Evolutionary conservation across 441 rosid species (phyloP), one percentile per base, ranked within the genome.

Genomic region (Brassica balearica): DNA sequence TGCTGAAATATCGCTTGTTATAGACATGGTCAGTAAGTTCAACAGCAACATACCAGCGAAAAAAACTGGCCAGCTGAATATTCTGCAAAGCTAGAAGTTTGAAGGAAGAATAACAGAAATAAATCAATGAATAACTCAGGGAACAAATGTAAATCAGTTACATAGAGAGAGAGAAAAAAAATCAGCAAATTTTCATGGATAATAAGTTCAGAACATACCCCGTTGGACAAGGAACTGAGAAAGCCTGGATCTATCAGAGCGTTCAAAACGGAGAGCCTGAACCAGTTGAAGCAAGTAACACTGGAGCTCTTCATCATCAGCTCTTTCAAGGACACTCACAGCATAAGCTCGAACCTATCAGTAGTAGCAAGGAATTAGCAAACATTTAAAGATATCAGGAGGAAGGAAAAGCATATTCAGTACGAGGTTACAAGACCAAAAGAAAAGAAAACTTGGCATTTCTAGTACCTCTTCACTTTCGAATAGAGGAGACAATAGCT

Each of bases 241-340:
- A 85, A 96, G 99, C 34, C 95, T 81, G 81, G 99, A 92, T 88
- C 91, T 91, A 84, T 96, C 98, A 53, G 96, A 87, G 82, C 97
- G 92, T 82, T 96, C 99, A 90, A 94, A 94, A 72, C 95, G 91
- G 79, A 96, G 98, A 81, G 99, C 99, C 87, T 96, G 98, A 85
- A 96, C 99, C 81, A 96, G 78, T 81, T 96, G 98, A 82, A 96
- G 97, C 82, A 94, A 86, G 87, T 96, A 96, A 85, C 99, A 96
- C 83, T 92, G 96, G 48, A 96, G 96, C 80, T 96, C 99, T 81
- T 91, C 99, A 83, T 96, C 99, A 81, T 91, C 99, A 72, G 98
- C 99, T 83, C 99, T 88, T 82, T 90, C 98, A 81, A 96, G 97
- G 81, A 96, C 94, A 79, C 96, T 88, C 73, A 96, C 99, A 83